Conservation (phyloP, 352 stramenopile species). For the Phytophthora megakarya region DNA sequence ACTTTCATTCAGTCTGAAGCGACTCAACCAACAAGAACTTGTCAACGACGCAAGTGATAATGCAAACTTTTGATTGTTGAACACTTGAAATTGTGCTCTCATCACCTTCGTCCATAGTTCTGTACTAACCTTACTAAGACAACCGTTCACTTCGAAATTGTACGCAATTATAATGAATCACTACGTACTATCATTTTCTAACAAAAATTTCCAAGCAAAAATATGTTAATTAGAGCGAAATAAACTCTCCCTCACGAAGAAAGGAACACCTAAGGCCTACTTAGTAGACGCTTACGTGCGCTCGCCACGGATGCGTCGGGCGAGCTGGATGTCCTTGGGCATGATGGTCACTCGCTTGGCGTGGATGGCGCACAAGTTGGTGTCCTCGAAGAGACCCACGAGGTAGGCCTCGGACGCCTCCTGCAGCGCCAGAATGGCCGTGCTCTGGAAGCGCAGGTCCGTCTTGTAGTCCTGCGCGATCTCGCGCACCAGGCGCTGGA, state of each 20-base stretch:
- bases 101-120: too few species aligned
- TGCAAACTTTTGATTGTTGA: not conserved
- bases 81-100: too few species aligned
- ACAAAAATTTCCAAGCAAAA: too few species aligned
- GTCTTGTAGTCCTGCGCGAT: constrained; percentile 98
- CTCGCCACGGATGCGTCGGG: constrained; percentile 46
- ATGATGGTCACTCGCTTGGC: constrained; percentile 97
- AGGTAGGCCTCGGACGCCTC: constrained; percentile 94
- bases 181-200: too few species aligned
- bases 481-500: constrained; percentile 95
- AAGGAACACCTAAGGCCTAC: not conserved
- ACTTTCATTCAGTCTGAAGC: constrained; percentile 10
- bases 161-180: too few species aligned
- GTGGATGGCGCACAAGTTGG: constrained; percentile 96
- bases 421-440: constrained; percentile 92
- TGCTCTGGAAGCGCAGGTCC: constrained; percentile 96
- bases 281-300: constrained; percentile 2
- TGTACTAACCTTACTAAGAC: too few species aligned
- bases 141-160: too few species aligned
- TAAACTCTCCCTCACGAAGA: not conserved
- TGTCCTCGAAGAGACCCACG: constrained; percentile 95
- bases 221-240: constrained; percentile 12
- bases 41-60: constrained; percentile 26
- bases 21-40: constrained; percentile 7
- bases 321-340: constrained; percentile 96